Percentiles rank a stretch among this genome's conserved stretches.
These are phyloP conservation scores for Paramecium octaurelia DNA, from an alignment of 73 alveolate species.

Conservation along the genomic window DNA sequence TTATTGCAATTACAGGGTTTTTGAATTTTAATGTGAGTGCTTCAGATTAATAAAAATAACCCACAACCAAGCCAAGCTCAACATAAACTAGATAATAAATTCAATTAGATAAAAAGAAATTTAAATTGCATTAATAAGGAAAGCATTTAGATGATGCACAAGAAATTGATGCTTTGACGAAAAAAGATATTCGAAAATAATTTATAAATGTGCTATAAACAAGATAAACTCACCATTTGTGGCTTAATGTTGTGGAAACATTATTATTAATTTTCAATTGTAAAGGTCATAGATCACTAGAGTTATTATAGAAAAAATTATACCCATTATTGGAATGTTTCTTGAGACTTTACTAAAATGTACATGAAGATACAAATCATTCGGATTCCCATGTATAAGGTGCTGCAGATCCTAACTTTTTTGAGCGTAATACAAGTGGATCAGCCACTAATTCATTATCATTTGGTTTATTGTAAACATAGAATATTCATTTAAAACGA, in stretches of 20 bases:
- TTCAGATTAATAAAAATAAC: background rate
- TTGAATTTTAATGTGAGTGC: background rate
- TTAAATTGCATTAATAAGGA: background rate
- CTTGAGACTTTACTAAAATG: background rate
- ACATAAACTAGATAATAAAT: conserved; percentile 3
- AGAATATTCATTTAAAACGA: background rate
- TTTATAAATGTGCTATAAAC: conserved; percentile 20
- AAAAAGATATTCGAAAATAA: background rate
- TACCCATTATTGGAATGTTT: conserved; percentile 3
- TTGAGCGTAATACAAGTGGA: conserved; percentile 33
- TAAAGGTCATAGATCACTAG: background rate
- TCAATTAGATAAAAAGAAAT: background rate
- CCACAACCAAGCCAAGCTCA: background rate
- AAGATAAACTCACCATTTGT: conserved; percentile 11
- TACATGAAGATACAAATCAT: background rate
- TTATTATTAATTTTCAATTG: background rate
- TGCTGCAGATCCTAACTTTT: background rate
- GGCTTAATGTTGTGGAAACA: conserved; percentile 46
- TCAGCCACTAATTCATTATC: background rate
- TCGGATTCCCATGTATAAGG: background rate
- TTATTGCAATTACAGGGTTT: conserved; percentile 1
- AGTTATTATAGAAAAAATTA: background rate
- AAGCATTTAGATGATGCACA: background rate
- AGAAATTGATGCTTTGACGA: background rate
- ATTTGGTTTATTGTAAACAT: background rate